These are phyloP conservation scores for Euphorbia corollata DNA, from an alignment of 441 rosid species.

Conservation along the genomic window DNA sequence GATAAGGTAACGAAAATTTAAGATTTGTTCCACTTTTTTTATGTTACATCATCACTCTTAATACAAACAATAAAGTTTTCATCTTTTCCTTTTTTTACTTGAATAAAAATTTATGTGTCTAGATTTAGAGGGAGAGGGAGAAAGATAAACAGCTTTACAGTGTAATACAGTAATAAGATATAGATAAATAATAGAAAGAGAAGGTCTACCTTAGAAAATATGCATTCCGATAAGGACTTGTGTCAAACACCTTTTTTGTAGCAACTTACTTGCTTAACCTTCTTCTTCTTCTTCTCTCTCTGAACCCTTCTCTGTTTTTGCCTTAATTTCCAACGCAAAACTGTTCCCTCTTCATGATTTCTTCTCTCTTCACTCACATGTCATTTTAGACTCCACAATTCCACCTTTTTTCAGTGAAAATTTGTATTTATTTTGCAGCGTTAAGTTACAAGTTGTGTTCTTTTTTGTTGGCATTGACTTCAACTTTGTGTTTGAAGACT, in stretches of 20 bases:
- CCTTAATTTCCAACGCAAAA: conserved; percentile 18
- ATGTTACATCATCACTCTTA: conserved; percentile 2
- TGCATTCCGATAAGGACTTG: conserved; percentile 40
- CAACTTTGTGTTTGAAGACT: conserved; percentile 10
- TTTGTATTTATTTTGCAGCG: conserved; percentile 2
- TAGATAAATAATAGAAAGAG: conserved; percentile 15
- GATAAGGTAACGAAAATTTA: too few relatives aligned
- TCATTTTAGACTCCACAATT: not conserved
- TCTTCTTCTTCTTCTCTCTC: conserved; percentile 5
- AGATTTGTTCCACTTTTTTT: too few relatives aligned
- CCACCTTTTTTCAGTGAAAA: not conserved
- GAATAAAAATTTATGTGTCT: conserved; percentile 18
- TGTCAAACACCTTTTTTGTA: conserved; percentile 21
- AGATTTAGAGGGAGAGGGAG: not conserved
- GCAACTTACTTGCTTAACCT: conserved; percentile 12
- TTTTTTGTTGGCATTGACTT: conserved; percentile 24
- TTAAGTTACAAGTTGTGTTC: not conserved
- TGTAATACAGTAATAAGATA: conserved; percentile 8
- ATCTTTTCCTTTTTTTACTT: conserved; percentile 29
- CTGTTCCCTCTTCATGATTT: conserved; percentile 15
- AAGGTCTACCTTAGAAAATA: conserved; percentile 27
- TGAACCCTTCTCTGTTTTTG: conserved; percentile 19
- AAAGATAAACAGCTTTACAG: conserved; percentile 26
- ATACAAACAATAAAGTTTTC: conserved; percentile 13
- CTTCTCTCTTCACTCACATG: not conserved